phyloP scores from a whole-genome alignment of 2,329 filamentous ascomycete species.

The Cordyceps cateniannulata region DNA sequence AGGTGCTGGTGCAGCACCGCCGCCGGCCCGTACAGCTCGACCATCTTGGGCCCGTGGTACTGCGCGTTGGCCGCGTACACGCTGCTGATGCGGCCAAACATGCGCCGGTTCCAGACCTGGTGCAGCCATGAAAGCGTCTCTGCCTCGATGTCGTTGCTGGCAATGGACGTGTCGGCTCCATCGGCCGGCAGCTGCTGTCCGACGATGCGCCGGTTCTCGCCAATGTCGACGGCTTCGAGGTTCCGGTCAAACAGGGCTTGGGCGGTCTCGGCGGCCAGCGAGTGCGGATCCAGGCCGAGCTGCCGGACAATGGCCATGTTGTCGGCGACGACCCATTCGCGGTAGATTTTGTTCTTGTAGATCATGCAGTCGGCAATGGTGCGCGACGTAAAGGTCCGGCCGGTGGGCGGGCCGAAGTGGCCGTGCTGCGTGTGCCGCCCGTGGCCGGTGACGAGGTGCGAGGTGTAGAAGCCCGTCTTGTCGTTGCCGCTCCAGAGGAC shows the following conservation, averaged over 20 bases:
- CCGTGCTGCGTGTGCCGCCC: constrained; percentile 5
- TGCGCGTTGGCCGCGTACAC: constrained; percentile 3
- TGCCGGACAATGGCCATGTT: constrained; percentile 7
- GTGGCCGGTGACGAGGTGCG: constrained; percentile 4
- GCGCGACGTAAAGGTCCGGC: neutral
- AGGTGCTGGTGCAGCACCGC: constrained; percentile 9
- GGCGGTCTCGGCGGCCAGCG: neutral
- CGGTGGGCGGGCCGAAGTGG: neutral
- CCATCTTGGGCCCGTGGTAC: constrained; percentile 7
- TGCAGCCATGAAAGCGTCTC: constrained; percentile 3
- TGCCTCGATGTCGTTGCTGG: constrained; percentile 1
- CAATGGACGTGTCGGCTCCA: neutral
- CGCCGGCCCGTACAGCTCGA: constrained; percentile 1
- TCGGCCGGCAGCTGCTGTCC: neutral
- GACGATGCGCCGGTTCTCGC: constrained; percentile 2
- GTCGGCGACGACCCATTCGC: constrained; percentile 7
- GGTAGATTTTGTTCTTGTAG: constrained; percentile 6
- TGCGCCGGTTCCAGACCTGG: constrained; percentile 1
- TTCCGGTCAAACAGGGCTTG: neutral
- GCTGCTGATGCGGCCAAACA: constrained; percentile 6
- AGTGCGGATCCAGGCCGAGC: neutral
- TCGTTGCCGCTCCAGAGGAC: constrained; percentile 1
- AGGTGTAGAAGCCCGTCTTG: constrained; percentile 4
- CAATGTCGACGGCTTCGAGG: constrained; percentile 6
- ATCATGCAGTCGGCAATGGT: constrained; percentile 10